These are phyloP conservation scores for Saccharomycopsis sp. DNA, from an alignment of 805 yeast species.

Conservation along the genomic window DNA sequence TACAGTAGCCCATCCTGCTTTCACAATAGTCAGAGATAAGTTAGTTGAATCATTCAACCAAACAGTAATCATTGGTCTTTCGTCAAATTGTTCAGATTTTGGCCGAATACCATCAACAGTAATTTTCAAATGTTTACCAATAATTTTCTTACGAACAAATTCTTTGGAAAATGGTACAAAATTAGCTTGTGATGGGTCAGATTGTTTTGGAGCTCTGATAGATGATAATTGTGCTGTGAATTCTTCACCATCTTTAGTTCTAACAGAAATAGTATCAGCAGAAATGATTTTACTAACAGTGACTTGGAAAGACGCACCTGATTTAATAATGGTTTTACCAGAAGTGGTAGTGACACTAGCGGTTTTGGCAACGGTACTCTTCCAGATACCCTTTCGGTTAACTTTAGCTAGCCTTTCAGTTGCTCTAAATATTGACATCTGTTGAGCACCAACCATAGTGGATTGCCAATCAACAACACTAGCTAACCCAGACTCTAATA, in stretches of 20 bases:
- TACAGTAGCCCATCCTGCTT: conserved; percentile 69
- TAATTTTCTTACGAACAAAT: conserved; percentile 56
- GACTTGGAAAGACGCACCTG: conserved; percentile 49
- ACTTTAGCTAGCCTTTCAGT: conserved; percentile 57
- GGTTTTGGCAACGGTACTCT: conserved; percentile 27
- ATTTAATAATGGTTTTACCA: conserved; percentile 27
- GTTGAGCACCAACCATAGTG: conserved; percentile 52
- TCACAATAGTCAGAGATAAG: conserved; percentile 53
- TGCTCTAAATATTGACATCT: conserved; percentile 54
- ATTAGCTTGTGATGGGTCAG: conserved; percentile 49
- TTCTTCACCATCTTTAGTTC: conserved; percentile 42
- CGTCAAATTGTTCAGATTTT: conserved; percentile 53
- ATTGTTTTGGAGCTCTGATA: conserved; percentile 62
- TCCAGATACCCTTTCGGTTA: conserved; percentile 53
- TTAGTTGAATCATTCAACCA: conserved; percentile 46
- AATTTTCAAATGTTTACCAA: conserved; percentile 64
- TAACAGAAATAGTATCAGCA: conserved; percentile 59
- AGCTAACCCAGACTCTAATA: conserved; percentile 65
- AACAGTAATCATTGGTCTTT: conserved; percentile 59
- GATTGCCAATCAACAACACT: conserved; percentile 80
- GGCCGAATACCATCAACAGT: conserved; percentile 59
- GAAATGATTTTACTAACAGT: conserved; percentile 54
- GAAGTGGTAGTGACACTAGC: conserved; percentile 23
- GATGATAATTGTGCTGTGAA: conserved; percentile 70
- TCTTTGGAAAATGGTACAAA: conserved; percentile 65